These are phyloP conservation scores for Puccinia horiana DNA, from an alignment of 1,284 basidiomycete species.

Conservation along the genomic window DNA sequence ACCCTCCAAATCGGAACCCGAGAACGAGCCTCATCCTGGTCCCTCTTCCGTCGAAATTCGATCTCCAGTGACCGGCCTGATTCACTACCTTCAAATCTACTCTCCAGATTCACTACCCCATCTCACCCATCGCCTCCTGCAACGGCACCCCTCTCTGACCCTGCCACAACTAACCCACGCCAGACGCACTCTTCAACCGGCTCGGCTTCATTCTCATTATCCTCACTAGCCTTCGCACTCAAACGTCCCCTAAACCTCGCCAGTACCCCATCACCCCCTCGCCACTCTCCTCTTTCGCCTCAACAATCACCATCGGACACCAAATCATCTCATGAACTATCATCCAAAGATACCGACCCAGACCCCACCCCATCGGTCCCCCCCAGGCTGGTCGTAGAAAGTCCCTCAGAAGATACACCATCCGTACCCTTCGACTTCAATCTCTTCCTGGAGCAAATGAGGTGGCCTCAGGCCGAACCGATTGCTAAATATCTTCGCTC, in stretches of 20 bases:
- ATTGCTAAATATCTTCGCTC: conserved; percentile 68
- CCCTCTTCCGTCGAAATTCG: conserved; percentile 15
- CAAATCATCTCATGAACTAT: conserved; percentile 50
- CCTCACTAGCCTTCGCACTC: background rate
- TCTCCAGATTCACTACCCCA: background rate
- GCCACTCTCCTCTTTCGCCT: background rate
- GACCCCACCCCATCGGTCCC: conserved; percentile 20
- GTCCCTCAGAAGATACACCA: background rate
- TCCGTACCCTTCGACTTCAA: conserved; percentile 72
- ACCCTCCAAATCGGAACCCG: background rate
- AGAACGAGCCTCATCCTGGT: conserved; percentile 16
- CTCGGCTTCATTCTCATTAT: background rate
- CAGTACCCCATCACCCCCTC: background rate
- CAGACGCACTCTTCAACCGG: background rate
- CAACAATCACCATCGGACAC: conserved; percentile 21
- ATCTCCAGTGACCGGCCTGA: background rate
- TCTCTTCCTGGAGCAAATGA: conserved; percentile 86
- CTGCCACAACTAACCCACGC: background rate
- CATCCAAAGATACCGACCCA: conserved; percentile 51
- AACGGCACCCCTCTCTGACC: background rate
- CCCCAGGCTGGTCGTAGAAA: background rate
- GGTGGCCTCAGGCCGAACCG: conserved; percentile 76
- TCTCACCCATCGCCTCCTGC: background rate
- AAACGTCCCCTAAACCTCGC: background rate
- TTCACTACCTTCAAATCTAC: background rate